A percentile compares a stretch with the other conserved stretches of the same genome.
These are phyloP conservation scores for Pharus latifolius DNA, from an alignment of 176 grass and related monocot species.

Conservation along the genomic window DNA sequence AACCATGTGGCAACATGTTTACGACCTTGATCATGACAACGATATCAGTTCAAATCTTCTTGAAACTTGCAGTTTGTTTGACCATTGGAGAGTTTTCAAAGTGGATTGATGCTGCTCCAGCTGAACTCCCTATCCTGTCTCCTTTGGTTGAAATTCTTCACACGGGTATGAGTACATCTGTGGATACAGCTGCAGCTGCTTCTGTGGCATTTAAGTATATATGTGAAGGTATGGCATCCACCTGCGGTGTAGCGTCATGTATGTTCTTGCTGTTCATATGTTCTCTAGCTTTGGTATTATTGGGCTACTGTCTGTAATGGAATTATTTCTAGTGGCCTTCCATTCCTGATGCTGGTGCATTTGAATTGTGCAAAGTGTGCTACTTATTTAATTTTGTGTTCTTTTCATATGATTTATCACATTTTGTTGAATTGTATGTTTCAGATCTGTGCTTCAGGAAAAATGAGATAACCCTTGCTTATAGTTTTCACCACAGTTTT, in stretches of 20 bases:
- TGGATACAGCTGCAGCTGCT: conserved; percentile 75
- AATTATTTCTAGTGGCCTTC: not conserved
- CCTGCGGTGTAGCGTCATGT: not conserved
- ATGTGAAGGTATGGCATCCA: conserved; percentile 85
- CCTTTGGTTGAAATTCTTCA: conserved; percentile 87
- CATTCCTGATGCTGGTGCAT: not conserved
- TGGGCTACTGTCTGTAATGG: not conserved
- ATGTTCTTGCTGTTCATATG: not conserved
- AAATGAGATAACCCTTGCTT: no score
- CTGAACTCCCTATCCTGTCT: conserved; percentile 75
- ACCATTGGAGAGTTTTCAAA: conserved; percentile 93
- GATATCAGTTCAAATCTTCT: conserved; percentile 26
- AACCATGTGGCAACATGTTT: not conserved
- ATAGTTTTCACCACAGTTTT: no score
- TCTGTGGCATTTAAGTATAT: conserved; percentile 96
- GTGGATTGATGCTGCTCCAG: conserved; percentile 80
- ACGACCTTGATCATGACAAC: not conserved
- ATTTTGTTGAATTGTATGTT: no score
- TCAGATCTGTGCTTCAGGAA: no score
- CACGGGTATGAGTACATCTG: conserved; percentile 81
- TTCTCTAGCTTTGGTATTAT: not conserved
- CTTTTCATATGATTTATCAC: no score
- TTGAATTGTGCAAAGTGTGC: not conserved
- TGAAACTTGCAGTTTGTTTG: conserved; percentile 56
- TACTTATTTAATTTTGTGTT: not conserved